phyloP scores from a whole-genome alignment of 2,329 filamentous ascomycete genomes.

The Aureobasidium sp. region DNA sequence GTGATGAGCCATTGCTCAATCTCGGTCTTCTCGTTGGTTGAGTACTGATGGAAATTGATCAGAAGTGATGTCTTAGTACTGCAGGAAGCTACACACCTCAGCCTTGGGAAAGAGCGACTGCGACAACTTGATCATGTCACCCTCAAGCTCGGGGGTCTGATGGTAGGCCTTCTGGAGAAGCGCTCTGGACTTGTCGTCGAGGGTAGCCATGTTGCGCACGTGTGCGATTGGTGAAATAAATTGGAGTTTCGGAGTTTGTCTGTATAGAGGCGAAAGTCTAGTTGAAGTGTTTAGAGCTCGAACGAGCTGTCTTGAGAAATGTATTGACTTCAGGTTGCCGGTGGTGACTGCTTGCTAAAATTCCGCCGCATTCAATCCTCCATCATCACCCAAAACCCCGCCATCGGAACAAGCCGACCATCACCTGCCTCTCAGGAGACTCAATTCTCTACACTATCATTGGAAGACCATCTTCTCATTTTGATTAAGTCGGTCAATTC shows the following conservation, averaged over 20 bases:
- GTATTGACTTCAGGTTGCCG: slow-evolving; percentile 24
- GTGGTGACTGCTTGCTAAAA: slow-evolving; percentile 6
- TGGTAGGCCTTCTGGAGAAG: slow-evolving; percentile 30
- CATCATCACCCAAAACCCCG: neutral
- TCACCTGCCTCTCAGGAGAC: neutral
- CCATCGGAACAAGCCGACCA: slow-evolving; percentile 7
- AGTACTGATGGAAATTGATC: slow-evolving; percentile 49
- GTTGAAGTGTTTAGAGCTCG: slow-evolving; percentile 17
- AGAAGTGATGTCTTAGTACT: slow-evolving; percentile 27
- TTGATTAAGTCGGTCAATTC: no score
- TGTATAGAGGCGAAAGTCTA: neutral
- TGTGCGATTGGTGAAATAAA: neutral
- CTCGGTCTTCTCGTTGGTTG: slow-evolving; percentile 72
- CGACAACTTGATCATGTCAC: slow-evolving; percentile 30
- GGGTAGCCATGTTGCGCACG: slow-evolving; percentile 25
- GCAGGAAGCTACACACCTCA: slow-evolving; percentile 21
- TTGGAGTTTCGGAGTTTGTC: neutral
- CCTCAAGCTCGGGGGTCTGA: slow-evolving; percentile 25
- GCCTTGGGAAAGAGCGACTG: slow-evolving; percentile 27
- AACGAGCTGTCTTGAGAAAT: slow-evolving; percentile 20
- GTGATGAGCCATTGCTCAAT: slow-evolving; percentile 84
- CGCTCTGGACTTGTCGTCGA: slow-evolving; percentile 28
- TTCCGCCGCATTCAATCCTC: slow-evolving; percentile 1
- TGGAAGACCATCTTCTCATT: no score
- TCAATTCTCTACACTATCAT: no score